Conservation (phyloP, 305 asterid genomes). For the Solanum hybrid region DNA sequence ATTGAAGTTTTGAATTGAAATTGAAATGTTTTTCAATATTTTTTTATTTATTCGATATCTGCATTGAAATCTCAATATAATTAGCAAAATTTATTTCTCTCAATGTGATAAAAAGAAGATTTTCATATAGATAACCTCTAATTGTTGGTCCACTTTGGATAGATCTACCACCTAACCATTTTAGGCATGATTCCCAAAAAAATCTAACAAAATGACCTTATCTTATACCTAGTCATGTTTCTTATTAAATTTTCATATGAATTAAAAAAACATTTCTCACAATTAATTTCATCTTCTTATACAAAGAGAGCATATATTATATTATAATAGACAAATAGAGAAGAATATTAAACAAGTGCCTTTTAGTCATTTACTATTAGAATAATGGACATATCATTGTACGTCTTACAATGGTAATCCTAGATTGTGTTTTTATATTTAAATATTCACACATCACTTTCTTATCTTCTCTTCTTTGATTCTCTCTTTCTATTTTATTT, state of each 20-base stretch:
- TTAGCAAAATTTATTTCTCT: neutral
- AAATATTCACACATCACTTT: neutral
- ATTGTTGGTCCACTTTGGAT: neutral
- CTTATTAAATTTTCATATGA: neutral
- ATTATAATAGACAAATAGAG: neutral
- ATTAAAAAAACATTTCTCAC: neutral
- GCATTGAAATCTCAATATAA: too few species aligned
- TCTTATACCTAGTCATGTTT: neutral
- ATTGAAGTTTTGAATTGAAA: neutral
- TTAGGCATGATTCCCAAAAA: neutral
- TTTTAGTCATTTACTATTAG: neutral
- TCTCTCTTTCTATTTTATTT: neutral
- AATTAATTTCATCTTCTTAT: neutral
- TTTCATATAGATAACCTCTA: neutral
- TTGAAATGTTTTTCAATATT: neutral
- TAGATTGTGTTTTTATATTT: slow-evolving; percentile 1
- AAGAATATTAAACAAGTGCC: neutral
- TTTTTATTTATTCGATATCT: neutral
- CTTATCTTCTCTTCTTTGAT: neutral
- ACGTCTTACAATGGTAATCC: neutral
- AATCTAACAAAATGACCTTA: neutral
- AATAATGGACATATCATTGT: neutral
- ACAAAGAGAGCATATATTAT: neutral
- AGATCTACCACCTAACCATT: neutral
- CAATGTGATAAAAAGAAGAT: neutral